Evolutionary conservation across 148 eudicot species (phyloP), one percentile per base, ranked within the genome.

Genomic region (Bassia scoparia): DNA sequence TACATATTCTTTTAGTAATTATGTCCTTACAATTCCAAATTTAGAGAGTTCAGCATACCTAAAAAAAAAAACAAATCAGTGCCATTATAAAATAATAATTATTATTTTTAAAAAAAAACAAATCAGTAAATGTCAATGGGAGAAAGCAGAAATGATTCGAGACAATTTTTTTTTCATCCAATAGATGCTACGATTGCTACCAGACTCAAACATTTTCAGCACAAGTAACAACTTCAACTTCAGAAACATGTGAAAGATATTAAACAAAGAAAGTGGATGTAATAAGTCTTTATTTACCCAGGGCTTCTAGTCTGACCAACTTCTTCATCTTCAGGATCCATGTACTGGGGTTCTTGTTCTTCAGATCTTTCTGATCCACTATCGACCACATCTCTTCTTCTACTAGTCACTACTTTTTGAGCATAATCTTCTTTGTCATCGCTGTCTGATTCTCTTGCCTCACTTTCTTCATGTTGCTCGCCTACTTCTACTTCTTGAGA

Each of bases 341-440:
- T 85, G 82, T 84, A 96, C 58, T 50, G 82, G 61, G 79, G 82
- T 67, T 76, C 88, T 70, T 87, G 87, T n/a, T 90, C 96, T 73
- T 86, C 97, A 70, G 94, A 95, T 82, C 86, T 77, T 76, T 94
- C 98, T 31, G 99, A 95, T 75, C 81, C 96, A 87, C 99, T 96
- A 15, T 86, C 89, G 64, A 83, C 82, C 55, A 85, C 84, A 74
- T 85, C 91, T 62, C 91, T 79, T 79, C 99, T 83, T 83, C 91
- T 88, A 69, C 96, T 90, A 38, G 96, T 96, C 46, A 74, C 96
- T 26, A 84, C 91, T 54, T 89, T 86, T 73, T 89, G 91, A 61
- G 82, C 83, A 82, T 87, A 93, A 37, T 80, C 90, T 63, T 81
- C 90, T 76, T 84, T 83, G 7, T 89, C 96, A 76, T 96, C 96